Percentiles rank a stretch among this genome's conserved stretches.
Evolutionary conservation across 2,329 filamentous ascomycete genomes (phyloP).

Genomic region (Fusarium buxicola): DNA sequence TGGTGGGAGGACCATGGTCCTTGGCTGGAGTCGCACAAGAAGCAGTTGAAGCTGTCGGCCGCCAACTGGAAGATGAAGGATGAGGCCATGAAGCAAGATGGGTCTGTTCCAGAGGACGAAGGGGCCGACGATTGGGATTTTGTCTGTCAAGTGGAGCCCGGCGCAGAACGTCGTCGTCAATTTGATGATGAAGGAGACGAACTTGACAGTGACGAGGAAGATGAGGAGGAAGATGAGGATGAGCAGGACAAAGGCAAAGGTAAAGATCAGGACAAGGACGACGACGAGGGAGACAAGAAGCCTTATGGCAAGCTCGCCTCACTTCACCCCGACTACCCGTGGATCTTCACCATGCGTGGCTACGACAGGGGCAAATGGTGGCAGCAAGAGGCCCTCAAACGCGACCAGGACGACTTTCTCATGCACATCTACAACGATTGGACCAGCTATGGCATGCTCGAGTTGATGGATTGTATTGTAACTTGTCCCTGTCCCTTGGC

Average conservation of each 20-base stretch:
- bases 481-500: background rate
- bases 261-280: background rate
- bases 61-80: constrained; percentile 39
- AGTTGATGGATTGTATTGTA: constrained; percentile 56
- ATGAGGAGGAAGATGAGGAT: background rate
- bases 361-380: constrained; percentile 34
- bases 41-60: constrained; percentile 24
- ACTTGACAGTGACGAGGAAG: background rate
- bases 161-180: background rate
- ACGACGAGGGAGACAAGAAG: background rate
- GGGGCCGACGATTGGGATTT: constrained; percentile 40
- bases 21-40: constrained; percentile 38
- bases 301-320: constrained; percentile 31
- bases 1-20: constrained; percentile 39
- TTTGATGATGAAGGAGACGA: background rate
- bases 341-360: constrained; percentile 33
- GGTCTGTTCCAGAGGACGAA: constrained; percentile 21
- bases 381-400: constrained; percentile 34
- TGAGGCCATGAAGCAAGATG: constrained; percentile 27
- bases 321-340: constrained; percentile 32
- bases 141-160: constrained; percentile 19
- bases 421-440: constrained; percentile 60
- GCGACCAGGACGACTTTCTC: constrained; percentile 52
- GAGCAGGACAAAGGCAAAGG: background rate
- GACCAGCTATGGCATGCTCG: constrained; percentile 53